Base-by-base conservation (phyloP, 2,329 filamentous ascomycete genomes). In the Phialophora macrospora region DNA sequence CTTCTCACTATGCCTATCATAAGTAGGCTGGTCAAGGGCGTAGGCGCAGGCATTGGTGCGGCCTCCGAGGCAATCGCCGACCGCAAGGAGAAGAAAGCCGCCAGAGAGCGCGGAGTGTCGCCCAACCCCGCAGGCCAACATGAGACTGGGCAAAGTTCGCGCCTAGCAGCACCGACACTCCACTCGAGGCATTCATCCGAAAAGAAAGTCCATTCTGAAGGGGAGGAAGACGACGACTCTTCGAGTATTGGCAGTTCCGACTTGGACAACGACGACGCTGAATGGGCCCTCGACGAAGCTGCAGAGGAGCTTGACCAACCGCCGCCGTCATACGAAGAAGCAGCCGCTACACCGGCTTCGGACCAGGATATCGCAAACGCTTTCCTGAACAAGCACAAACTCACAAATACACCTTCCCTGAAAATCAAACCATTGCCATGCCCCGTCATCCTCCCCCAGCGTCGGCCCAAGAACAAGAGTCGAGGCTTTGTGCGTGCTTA, bases 401-500 rank as follows among this genome's bases (percentile, higher is more conserved):
- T 65, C 54, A 28, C 38, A 5, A 22, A 22, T 6, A 20, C n/a
- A 6, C 59, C 68, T 4, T 41, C 34, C 14, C 22, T 61, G 41
- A 44, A 41, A 3, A 59, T 61, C 48, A 62, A 60, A 51, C 63
- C 66, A 2, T 64, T 72, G 6, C 66, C 78, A n/a, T 76, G 77
- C 56, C 82, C 83, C 0, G 81, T 86, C 24, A 79, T 86, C 24
- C 72, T 86, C 3, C 82, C 83, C 0, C 84, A 86, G 64, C 75
- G 84, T 2, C 79, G 84, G 11, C 84, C 84, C 0, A 77, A 79
- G 32, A 76, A 79, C 34, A 81, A 81, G 59, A 72, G 74, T 0
- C 77, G 84, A 12, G 84, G 84, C 0, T 85, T 86, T 68, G 75
- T 85, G 3, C 78, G 80, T n/a, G 84, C 82, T 0, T 86, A 86